Base-by-base conservation (phyloP, 257 asterid genomes). In the Hygrophila difformis region DNA sequence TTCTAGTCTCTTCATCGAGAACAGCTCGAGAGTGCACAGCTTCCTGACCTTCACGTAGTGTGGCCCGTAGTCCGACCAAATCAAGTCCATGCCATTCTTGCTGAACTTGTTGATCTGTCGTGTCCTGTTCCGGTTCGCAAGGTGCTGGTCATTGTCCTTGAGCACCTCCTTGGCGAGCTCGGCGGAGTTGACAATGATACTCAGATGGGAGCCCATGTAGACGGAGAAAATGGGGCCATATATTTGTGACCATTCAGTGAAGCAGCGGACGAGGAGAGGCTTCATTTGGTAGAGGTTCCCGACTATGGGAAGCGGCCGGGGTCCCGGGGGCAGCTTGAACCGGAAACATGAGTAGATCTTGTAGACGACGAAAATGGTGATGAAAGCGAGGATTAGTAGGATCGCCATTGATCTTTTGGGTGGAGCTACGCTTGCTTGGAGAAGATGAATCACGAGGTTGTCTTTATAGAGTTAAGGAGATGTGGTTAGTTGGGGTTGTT, bases 51-150 rank as follows among this genome's bases (percentile, higher is more conserved):
- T 87, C 0, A 83, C 97, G 35, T 87, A 83, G 62, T 87, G 97
- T 0, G 94, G 87, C 0, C 97, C 94, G 20, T 87, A 87, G 44
- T 83, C 97, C 2, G 97, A 72, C 97, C 97, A 87, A 16, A 87
- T 83, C 60, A 87, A 62, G 37, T 83, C 97, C 73, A 61, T 68
- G 3, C 93, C 95, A 47, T 77, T 69, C 58, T 74, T 75, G 63
- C 93, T 84, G 56, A 81, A 63, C 57, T 66, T 81, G 2, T 63
- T 63, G 26, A 67, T 71, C 61, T 54, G 64, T 10, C 40, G 49
- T 0, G 70, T 68, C 59, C 81, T 53, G 60, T 68, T 64, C 57
- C 81, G 31, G 45, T 69, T 31, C 3, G 77, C 81, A 36, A 73
- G 53, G 43, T 57, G 68, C 39, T 45, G 59, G n/a, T 73, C 81